Evolutionary conservation across 2,329 filamentous ascomycete species (phyloP).

Genomic region (Rhynchosporium graminicola): DNA sequence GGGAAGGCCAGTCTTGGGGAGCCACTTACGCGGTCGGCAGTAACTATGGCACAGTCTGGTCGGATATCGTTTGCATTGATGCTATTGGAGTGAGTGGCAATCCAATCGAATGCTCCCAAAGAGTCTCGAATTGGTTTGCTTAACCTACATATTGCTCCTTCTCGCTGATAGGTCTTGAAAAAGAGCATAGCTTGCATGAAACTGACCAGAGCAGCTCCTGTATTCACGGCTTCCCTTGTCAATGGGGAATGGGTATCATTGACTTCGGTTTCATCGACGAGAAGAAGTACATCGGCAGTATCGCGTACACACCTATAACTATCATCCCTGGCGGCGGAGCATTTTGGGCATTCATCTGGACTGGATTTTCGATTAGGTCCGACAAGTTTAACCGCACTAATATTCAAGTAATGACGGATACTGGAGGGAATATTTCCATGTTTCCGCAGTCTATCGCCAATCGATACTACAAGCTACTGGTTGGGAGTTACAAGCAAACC

Average conservation of each 20-base stretch:
- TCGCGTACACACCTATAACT: slow-evolving; percentile 49
- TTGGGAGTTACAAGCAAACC: slow-evolving; percentile 32
- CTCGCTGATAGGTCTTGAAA: background rate
- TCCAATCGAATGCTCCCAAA: slow-evolving; percentile 27
- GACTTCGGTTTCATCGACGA: slow-evolving; percentile 56
- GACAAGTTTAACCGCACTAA: slow-evolving; percentile 49
- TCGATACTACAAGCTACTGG: slow-evolving; percentile 30
- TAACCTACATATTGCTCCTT: slow-evolving; percentile 4
- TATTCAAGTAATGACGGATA: slow-evolving; percentile 41
- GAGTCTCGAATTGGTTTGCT: slow-evolving; percentile 22
- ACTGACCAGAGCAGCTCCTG: slow-evolving; percentile 38
- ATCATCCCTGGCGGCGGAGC: slow-evolving; percentile 46
- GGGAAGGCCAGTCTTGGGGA: slow-evolving; percentile 27
- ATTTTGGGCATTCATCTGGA: slow-evolving; percentile 57
- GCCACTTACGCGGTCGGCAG: slow-evolving; percentile 5
- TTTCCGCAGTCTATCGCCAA: slow-evolving; percentile 31
- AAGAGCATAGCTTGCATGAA: background rate
- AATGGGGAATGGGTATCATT: slow-evolving; percentile 49
- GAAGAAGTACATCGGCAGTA: slow-evolving; percentile 51
- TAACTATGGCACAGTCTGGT: slow-evolving; percentile 25
- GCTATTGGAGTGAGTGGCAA: slow-evolving; percentile 22
- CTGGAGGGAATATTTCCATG: slow-evolving; percentile 43
- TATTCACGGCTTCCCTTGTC: slow-evolving; percentile 57
- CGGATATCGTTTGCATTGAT: slow-evolving; percentile 18
- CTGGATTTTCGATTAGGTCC: slow-evolving; percentile 47